Evolutionary conservation across 2,329 filamentous ascomycete genomes (phyloP).

Genomic region (Pyricularia pennisetigena): DNA sequence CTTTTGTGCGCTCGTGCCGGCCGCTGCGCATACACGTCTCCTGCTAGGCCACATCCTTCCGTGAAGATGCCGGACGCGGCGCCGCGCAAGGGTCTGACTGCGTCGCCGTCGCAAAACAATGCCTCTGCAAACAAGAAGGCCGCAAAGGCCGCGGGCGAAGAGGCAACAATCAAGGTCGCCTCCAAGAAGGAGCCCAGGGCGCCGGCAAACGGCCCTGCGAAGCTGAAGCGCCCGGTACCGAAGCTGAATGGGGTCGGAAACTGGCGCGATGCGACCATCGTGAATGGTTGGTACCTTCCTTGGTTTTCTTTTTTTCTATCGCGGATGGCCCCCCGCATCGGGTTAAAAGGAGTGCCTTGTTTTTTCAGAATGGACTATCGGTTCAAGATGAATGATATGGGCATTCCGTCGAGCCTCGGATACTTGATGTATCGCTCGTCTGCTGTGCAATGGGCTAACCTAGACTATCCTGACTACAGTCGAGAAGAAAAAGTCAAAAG

Average conservation of each 20-base stretch:
- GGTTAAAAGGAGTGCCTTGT: neutral
- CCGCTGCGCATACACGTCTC: neutral
- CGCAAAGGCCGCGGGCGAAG: slow-evolving; percentile 35
- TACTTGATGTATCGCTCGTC: neutral
- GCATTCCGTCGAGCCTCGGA: neutral
- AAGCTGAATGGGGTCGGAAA: slow-evolving; percentile 60
- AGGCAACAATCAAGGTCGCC: slow-evolving; percentile 53
- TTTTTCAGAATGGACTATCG: neutral
- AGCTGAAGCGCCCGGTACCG: slow-evolving; percentile 52
- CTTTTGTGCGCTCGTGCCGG: neutral
- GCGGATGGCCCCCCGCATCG: neutral
- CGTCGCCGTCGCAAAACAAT: slow-evolving; percentile 10
- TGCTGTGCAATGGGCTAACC: neutral
- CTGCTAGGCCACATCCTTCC: neutral
- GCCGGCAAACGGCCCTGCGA: slow-evolving; percentile 37
- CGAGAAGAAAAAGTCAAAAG: slow-evolving; percentile 36
- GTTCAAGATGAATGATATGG: too few relatives aligned
- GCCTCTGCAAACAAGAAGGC: slow-evolving; percentile 25
- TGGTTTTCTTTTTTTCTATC: neutral
- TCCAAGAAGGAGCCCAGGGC: slow-evolving; percentile 42
- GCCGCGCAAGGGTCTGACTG: slow-evolving; percentile 16
- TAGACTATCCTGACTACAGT: neutral
- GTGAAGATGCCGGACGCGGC: slow-evolving; percentile 16
- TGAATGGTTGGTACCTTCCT: slow-evolving; percentile 38
- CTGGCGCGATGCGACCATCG: slow-evolving; percentile 58